phyloP scores from a whole-genome alignment of 2,329 filamentous ascomycete genomes.

The Aureobasidium sp. region DNA sequence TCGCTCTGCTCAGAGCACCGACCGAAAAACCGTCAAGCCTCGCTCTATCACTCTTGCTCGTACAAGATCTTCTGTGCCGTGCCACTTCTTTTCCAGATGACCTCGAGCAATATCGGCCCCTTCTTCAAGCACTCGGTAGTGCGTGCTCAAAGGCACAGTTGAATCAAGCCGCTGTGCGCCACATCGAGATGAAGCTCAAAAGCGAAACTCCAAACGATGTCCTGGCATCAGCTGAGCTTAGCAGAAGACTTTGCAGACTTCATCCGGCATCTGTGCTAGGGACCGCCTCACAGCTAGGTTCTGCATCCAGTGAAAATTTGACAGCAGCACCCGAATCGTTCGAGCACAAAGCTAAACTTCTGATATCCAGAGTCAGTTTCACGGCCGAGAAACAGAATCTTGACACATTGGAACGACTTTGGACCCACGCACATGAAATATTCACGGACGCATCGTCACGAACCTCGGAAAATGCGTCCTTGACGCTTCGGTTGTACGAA shows the following conservation, averaged over 20 bases:
- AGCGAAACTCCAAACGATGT: background rate
- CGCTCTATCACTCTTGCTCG: background rate
- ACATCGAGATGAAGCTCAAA: background rate
- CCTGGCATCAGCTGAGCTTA: background rate
- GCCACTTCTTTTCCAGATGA: background rate
- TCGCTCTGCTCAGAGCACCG: background rate
- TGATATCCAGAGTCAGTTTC: background rate
- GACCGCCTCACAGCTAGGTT: too few species aligned
- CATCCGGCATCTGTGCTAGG: background rate
- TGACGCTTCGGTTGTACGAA: conserved; percentile 24
- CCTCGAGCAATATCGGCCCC: background rate
- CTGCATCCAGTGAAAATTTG: background rate
- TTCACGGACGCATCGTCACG: background rate
- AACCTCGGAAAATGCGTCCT: conserved; percentile 2
- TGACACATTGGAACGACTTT: conserved; percentile 15
- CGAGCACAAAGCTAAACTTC: background rate
- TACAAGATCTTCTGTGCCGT: background rate
- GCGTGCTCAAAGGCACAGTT: background rate
- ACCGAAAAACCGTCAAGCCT: background rate
- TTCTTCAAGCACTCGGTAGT: background rate
- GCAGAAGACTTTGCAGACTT: background rate
- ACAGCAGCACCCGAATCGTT: background rate
- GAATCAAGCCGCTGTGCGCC: background rate
- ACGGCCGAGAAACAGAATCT: conserved; percentile 18
- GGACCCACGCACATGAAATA: conserved; percentile 14